Percentiles rank a stretch among this genome's conserved stretches.
These are phyloP conservation scores for Urtica urens DNA, from an alignment of 306 rosid genomes.

Conservation along the genomic window DNA sequence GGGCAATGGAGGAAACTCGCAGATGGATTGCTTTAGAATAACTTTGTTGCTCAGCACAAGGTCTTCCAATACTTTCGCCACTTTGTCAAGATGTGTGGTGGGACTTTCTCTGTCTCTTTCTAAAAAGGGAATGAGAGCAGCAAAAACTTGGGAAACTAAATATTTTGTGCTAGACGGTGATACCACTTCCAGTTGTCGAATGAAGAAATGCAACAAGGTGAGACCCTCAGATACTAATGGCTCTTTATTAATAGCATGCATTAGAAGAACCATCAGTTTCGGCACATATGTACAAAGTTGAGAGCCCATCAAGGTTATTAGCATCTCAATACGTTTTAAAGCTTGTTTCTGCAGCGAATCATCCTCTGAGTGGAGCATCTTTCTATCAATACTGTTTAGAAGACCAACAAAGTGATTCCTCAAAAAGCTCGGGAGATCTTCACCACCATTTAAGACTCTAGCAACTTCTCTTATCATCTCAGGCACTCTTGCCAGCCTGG, in stretches of 20 bases:
- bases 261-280: slow-evolving; percentile 83
- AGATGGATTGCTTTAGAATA: slow-evolving; percentile 51
- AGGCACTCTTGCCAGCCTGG: slow-evolving; percentile 82
- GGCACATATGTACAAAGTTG: slow-evolving; percentile 86
- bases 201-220: slow-evolving; percentile 66
- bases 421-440: slow-evolving; percentile 84
- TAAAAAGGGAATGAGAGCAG: slow-evolving; percentile 84
- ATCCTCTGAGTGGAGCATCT: slow-evolving; percentile 91
- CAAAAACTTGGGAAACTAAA: slow-evolving; percentile 81
- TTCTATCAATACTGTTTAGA: slow-evolving; percentile 75
- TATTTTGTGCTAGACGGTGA: slow-evolving; percentile 82
- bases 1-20: slow-evolving; percentile 84
- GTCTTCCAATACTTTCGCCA: slow-evolving; percentile 68
- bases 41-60: slow-evolving; percentile 58
- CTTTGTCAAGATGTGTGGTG: slow-evolving; percentile 57
- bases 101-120: slow-evolving; percentile 70
- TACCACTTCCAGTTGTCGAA: slow-evolving; percentile 56
- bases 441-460: slow-evolving; percentile 72
- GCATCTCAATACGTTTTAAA: slow-evolving; percentile 74
- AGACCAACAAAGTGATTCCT: slow-evolving; percentile 83
- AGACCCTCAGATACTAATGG: slow-evolving; percentile 70
- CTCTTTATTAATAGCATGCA: slow-evolving; percentile 77
- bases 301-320: slow-evolving; percentile 85
- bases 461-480: slow-evolving; percentile 72
- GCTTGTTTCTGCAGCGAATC: slow-evolving; percentile 65